A percentile compares a stretch with the other conserved stretches of the same genome.
phyloP scores from a whole-genome alignment of 169 alveolate genomes.

The Eimeria necatrix region DNA sequence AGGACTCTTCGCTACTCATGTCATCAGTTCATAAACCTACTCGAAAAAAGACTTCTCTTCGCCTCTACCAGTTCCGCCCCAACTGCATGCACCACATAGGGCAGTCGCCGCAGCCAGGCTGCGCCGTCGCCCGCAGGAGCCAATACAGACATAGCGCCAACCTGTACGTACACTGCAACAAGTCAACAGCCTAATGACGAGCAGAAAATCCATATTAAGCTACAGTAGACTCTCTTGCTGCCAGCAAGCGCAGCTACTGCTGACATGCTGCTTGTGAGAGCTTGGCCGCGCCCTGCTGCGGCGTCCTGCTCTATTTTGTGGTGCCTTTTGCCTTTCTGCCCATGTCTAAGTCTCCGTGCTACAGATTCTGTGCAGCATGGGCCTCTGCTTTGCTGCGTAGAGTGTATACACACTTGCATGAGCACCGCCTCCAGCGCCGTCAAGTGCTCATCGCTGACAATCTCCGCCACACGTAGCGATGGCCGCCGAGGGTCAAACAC shows the following conservation, averaged over 20 bases:
- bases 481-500: neutral
- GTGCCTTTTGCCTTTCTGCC: no score
- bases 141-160: slow-evolving; percentile 17
- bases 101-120: neutral
- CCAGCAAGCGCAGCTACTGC: no score
- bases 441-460: slow-evolving; percentile 1
- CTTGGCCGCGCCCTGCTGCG: no score
- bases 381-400: neutral
- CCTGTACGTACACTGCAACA: neutral
- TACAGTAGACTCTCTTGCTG: neutral
- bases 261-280: neutral
- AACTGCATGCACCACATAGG: slow-evolving; percentile 1
- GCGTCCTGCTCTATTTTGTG: no score
- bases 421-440: slow-evolving; percentile 32
- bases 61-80: slow-evolving; percentile 29
- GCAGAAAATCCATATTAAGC: neutral
- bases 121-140: neutral
- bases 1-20: no score
- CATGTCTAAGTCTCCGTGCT: no score
- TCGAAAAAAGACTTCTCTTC: neutral
- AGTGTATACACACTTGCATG: neutral
- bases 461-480: neutral
- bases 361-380: no score
- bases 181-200: neutral
- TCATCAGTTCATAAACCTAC: neutral